Evolutionary conservation across 108 stramenopile genomes (phyloP), one percentile per base, ranked within the genome.

Genomic region (Heterococcus sp.): DNA sequence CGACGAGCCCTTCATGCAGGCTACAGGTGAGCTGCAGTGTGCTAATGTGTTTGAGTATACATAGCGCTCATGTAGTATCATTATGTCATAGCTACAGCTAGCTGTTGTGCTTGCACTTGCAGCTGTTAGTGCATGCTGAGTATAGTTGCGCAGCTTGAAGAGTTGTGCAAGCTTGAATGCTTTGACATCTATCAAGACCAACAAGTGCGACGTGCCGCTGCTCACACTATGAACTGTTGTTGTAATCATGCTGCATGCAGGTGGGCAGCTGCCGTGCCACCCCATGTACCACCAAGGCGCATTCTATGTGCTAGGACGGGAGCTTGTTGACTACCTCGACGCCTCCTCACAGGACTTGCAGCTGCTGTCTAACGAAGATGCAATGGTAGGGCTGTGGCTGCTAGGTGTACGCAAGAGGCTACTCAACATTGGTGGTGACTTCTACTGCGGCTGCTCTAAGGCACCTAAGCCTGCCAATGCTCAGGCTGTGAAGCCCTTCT

Each of bases 271-370:
- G 28, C 37, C 72, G 34, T 81, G 79, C 65, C 79, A 81, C n/a
- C 79, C 79, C 8, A 81, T 81, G 79, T 81, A 81, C 79, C 79
- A 81, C 63, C 79, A 81, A 72, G 79, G 79, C 27, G 79, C 79
- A 0, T 81, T 81, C 30, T 81, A 81, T 27, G 28, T 81, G 2
- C 37, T 81, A 1, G 79, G 79, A 34, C 32, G 31, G 35, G 65
- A 40, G 11, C 4, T 81, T 27, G 79, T 81, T 5, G 32, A 81
- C 3, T 38, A 73, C 79, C 38, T 81, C 38, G 32, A 73, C 31
- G 31, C 32, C 37, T 72, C 64, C 40, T 29, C 72, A n/a, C 38
- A 81, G 26, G n/a, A 71, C 31, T 66, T 81, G 29, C 26, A 39
- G 63, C 66, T 81, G 32, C 72, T 81, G 79, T 70, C 69, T 28